phyloP scores from a whole-genome alignment of 441 rosid genomes.

The Populus hybrid region DNA sequence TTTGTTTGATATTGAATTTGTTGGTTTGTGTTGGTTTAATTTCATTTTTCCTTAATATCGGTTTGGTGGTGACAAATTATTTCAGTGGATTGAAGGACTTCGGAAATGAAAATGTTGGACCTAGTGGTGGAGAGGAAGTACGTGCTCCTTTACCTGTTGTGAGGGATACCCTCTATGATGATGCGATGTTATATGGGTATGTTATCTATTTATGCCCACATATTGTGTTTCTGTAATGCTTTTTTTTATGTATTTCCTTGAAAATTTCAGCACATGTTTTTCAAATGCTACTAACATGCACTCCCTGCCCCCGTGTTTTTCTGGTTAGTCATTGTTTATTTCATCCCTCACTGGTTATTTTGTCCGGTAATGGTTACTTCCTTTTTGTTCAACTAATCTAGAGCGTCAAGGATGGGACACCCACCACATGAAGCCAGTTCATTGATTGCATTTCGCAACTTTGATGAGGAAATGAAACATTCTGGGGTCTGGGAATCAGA shows the following conservation, averaged over 20 bases:
- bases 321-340: not conserved
- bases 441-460: conserved; percentile 81
- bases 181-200: conserved; percentile 61
- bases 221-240: not conserved
- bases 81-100: conserved; percentile 39
- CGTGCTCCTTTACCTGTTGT: conserved; percentile 95
- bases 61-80: conserved; percentile 19
- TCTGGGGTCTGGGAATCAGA: conserved; percentile 96
- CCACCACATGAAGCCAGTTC: conserved; percentile 52
- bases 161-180: conserved; percentile 92
- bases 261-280: not conserved
- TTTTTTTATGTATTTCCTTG: conserved; percentile 9
- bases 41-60: conserved; percentile 3
- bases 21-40: conserved; percentile 1
- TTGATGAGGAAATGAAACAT: conserved; percentile 79
- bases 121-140: conserved; percentile 59
- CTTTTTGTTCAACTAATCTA: conserved; percentile 22
- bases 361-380: not conserved
- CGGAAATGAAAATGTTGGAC: conserved; percentile 35
- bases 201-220: conserved; percentile 7
- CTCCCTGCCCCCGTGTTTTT: not conserved
- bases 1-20: conserved; percentile 1
- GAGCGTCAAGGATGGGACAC: conserved; percentile 52
- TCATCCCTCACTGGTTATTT: not conserved
- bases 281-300: not conserved